Base-by-base conservation (phyloP, 163 green algal genomes). In the Prototheca wickerhamii region DNA sequence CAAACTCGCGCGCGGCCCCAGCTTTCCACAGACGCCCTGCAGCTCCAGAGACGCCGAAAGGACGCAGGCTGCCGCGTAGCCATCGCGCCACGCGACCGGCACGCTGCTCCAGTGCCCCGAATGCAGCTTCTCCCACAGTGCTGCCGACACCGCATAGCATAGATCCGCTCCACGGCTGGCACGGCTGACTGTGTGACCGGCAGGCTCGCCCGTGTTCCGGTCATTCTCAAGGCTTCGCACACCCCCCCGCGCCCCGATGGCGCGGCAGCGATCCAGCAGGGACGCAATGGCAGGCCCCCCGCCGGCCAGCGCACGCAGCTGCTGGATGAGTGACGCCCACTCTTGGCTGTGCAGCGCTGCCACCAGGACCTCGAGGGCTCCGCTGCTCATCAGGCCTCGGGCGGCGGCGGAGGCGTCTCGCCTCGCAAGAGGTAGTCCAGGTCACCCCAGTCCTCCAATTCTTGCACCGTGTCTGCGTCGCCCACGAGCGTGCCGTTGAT, bases 121-220 rank as follows among this genome's bases (percentile, higher is more conserved):
- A 73, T 93, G 84, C 51, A 93, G 75, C 79, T 91, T 86, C 70
- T 92, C 84, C 86, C 86, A 93, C n/a, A 60, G 78, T 28, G 79
- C 62, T 63, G 85, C 60, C 64, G 63, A 60, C 42, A 64, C 52
- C 21, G 57, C 71, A 67, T 56, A 8, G 4, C 15, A 49, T 23
- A 49, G 40, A 15, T 15, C 15, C 40, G 40, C 40, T 49, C 40
- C 40, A 49, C 10, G 40, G 12, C 12, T 49, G 10, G 40, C 15
- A 15, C 12, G 40, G 40, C 10, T 10, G 12, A 10, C 40, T 49
- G 40, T 10, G 12, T 10, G 40, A 23, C 40, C 12, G 40, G 12
- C 55, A 61, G 6, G 55, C 55, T n/a, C 25, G 40, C 23, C 23
- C 23, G 23, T 61, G 6, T 28, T n/a, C n/a, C n/a, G n/a, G n/a